phyloP scores from a whole-genome alignment of 805 yeast species.

The Hagleromyces aurorensis region DNA sequence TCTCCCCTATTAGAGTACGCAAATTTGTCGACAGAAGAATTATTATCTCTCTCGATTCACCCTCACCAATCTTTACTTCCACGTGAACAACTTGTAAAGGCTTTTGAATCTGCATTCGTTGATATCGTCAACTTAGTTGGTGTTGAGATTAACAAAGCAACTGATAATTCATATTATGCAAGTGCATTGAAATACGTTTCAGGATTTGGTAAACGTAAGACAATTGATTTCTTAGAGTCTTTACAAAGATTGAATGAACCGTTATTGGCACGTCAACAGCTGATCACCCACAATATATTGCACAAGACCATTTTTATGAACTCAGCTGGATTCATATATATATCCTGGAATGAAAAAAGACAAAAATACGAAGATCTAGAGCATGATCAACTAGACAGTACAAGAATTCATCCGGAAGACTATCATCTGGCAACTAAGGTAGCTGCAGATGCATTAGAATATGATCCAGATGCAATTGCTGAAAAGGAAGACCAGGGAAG shows the following conservation, averaged over 20 bases:
- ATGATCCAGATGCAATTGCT: slow-evolving; percentile 87
- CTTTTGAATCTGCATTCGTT: slow-evolving; percentile 74
- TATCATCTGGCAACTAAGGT: slow-evolving; percentile 92
- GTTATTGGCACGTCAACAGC: slow-evolving; percentile 71
- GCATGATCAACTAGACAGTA: slow-evolving; percentile 80
- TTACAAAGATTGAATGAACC: slow-evolving; percentile 49
- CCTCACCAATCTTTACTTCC: slow-evolving; percentile 68
- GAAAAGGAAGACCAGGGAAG: slow-evolving; percentile 40
- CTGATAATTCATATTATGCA: slow-evolving; percentile 60
- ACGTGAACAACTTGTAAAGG: slow-evolving; percentile 51
- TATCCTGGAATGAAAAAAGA: slow-evolving; percentile 52
- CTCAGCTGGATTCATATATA: slow-evolving; percentile 81
- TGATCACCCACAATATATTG: slow-evolving; percentile 71
- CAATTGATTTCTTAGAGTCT: slow-evolving; percentile 75
- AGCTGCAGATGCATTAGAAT: slow-evolving; percentile 96
- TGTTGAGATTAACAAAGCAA: slow-evolving; percentile 86
- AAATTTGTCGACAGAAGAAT: slow-evolving; percentile 59
- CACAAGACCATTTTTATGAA: slow-evolving; percentile 81
- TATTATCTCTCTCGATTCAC: slow-evolving; percentile 58
- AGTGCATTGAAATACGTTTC: slow-evolving; percentile 67
- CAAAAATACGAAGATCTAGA: slow-evolving; percentile 41
- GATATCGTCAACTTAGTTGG: slow-evolving; percentile 90
- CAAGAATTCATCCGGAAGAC: slow-evolving; percentile 97
- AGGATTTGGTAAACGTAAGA: slow-evolving; percentile 95
- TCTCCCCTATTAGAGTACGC: slow-evolving; percentile 90